These are phyloP conservation scores for Cladosporium halotolerans DNA, from an alignment of 2,329 filamentous ascomycete species.

Conservation along the genomic window DNA sequence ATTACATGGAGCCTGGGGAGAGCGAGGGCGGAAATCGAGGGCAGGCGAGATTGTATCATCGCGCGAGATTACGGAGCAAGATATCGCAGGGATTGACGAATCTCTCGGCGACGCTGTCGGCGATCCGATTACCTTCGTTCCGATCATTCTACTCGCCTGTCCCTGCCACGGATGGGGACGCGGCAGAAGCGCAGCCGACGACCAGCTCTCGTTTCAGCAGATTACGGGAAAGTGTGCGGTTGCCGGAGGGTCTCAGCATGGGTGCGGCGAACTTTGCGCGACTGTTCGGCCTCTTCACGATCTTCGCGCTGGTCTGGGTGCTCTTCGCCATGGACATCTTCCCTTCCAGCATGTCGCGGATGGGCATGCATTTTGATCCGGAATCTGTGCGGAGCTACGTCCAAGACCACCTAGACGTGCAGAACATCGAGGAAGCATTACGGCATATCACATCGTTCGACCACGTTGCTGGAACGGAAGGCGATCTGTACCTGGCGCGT, in stretches of 20 bases:
- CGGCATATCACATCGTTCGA: conserved; percentile 75
- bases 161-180: conserved; percentile 13
- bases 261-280: conserved; percentile 65
- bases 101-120: conserved; percentile 52
- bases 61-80: conserved; percentile 39
- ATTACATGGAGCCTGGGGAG: conserved; percentile 60
- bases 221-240: conserved; percentile 15
- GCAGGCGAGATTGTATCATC: conserved; percentile 27
- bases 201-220: neutral
- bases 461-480: conserved; percentile 90
- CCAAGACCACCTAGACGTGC: conserved; percentile 64
- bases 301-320: conserved; percentile 73
- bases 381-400: conserved; percentile 73
- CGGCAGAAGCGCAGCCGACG: conserved; percentile 5
- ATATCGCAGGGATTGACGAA: conserved; percentile 53
- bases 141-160: conserved; percentile 36
- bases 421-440: conserved; percentile 59
- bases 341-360: conserved; percentile 57
- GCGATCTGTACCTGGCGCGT: conserved; percentile 77
- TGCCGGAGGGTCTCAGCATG: conserved; percentile 44
- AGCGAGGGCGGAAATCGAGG: conserved; percentile 5
- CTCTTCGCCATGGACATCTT: conserved; percentile 84
- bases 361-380: conserved; percentile 70
- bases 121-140: conserved; percentile 47
- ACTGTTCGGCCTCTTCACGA: conserved; percentile 65